phyloP scores from a whole-genome alignment of 768 basidiomycete species.

The Tricholoma furcatifolium region DNA sequence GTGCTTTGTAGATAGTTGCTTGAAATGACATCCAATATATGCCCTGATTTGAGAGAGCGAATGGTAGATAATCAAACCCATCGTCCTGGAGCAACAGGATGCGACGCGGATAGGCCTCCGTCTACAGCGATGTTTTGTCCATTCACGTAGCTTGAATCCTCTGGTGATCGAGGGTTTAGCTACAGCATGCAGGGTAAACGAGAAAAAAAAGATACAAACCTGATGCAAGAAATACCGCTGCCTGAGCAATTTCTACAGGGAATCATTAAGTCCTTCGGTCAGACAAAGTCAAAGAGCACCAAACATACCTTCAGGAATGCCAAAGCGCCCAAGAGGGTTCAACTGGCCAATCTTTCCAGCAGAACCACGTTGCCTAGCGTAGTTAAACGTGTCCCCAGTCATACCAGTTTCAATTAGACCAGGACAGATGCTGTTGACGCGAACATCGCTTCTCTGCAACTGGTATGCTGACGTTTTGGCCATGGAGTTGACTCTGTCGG shows the following conservation, averaged over 20 bases:
- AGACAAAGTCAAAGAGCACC: not conserved
- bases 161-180: constrained; percentile 32
- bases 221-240: constrained; percentile 83
- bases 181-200: not conserved
- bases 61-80: too few relatives aligned
- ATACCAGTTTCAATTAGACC: constrained; percentile 94
- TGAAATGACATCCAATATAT: too few relatives aligned
- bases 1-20: too few relatives aligned
- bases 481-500: constrained; percentile 79
- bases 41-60: not conserved
- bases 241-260: constrained; percentile 77
- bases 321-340: constrained; percentile 81
- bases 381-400: constrained; percentile 76
- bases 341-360: constrained; percentile 76
- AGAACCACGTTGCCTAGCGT: constrained; percentile 75
- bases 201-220: constrained; percentile 44
- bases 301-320: constrained; percentile 69
- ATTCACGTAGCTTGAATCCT: constrained; percentile 90
- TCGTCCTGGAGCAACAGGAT: constrained; percentile 77
- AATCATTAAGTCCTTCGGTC: not conserved
- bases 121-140: constrained; percentile 87
- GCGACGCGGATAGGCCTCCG: constrained; percentile 79
- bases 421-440: constrained; percentile 89
- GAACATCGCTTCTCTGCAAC: constrained; percentile 77
- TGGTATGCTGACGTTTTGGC: constrained; percentile 82